Evolutionary conservation across 2,329 filamentous ascomycete genomes (phyloP).

Genomic region (Ilyonectria mors-panacis): DNA sequence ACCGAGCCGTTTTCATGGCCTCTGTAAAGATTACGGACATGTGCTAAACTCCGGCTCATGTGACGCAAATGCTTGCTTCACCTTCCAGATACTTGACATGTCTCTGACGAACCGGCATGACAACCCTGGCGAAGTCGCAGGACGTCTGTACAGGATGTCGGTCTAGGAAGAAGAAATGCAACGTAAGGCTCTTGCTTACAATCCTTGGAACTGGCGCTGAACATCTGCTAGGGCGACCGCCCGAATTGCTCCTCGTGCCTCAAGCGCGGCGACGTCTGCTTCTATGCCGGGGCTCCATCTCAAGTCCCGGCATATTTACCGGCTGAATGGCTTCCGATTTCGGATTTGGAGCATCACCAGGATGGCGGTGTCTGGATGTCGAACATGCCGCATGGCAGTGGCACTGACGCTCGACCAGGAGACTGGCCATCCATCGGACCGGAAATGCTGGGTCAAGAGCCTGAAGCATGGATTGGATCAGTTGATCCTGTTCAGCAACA

Average conservation of each 20-base stretch:
- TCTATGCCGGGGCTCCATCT: conserved; percentile 37
- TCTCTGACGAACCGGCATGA: conserved; percentile 29
- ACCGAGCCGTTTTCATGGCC: no score
- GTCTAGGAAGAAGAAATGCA: conserved; percentile 47
- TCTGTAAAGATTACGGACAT: no score
- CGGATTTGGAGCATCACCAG: background rate
- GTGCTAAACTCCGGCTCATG: no score
- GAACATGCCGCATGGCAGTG: no score
- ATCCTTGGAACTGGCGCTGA: background rate
- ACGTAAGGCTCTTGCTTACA: conserved; percentile 30
- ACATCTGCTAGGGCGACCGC: conserved; percentile 31
- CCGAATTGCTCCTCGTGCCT: conserved; percentile 39
- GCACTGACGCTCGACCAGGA: background rate
- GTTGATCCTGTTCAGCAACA: background rate
- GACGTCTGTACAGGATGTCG: conserved; percentile 47
- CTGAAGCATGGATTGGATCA: background rate
- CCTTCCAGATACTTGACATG: background rate
- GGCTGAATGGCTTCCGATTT: conserved; percentile 11
- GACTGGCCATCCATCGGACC: background rate
- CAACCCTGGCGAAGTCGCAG: conserved; percentile 42
- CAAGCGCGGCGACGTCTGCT: conserved; percentile 42
- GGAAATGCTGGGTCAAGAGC: background rate
- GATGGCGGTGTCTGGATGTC: conserved; percentile 4
- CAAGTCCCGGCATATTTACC: background rate
- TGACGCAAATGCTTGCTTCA: no score